Base-by-base conservation (phyloP, 116 monocot species). In the Papilionanthe hybrid region DNA sequence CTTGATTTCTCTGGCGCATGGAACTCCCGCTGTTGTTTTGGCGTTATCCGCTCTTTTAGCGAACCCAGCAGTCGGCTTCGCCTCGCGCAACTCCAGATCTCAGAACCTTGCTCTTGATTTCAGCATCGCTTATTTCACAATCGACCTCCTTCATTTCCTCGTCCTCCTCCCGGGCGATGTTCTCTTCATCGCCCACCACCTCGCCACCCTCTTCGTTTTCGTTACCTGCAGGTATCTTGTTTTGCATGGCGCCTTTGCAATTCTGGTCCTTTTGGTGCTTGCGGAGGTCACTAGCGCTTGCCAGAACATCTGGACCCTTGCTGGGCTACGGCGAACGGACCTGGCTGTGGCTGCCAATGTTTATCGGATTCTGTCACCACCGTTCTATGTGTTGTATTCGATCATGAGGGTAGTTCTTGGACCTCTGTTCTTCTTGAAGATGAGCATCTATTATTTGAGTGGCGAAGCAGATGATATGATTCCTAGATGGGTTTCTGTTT, bases 131-230 rank as follows among this genome's bases (percentile, higher is more conserved):
- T 96, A 96, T 80, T 96, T 96, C 85, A 77, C 82, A 37, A 85
- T 90, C 48, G 96, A 96, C 78, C 88, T 96, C 4, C 85, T 96
- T 12, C 93, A 96, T 77, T 93, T 93, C 86, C 78, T 96, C 0
- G 77, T 92, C 55, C 82, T 92, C 42, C 30, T 88, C 5, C 93
- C 92, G 1, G 79, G 81, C 11, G 96, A 96, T 49, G 76, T 77
- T 58, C 93, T 96, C 78, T 96, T 92, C 82, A 92, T 96, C n/a
- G 93, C 89, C 8, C 96, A 96, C 86, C 96, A 96, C 80, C 77
- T 96, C 15, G 96, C 96, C 9, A 96, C 96, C 0, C 89, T 96
- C 45, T 96, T 96, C 45, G 96, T 96, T 28, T 92, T 96, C 75
- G 18, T 89, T 72, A 93, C 96, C 7, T 96, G 96, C 77, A 84